These are phyloP conservation scores for Hymenoscyphus fructigenus DNA, from an alignment of 2,329 filamentous ascomycete species.

Conservation along the genomic window DNA sequence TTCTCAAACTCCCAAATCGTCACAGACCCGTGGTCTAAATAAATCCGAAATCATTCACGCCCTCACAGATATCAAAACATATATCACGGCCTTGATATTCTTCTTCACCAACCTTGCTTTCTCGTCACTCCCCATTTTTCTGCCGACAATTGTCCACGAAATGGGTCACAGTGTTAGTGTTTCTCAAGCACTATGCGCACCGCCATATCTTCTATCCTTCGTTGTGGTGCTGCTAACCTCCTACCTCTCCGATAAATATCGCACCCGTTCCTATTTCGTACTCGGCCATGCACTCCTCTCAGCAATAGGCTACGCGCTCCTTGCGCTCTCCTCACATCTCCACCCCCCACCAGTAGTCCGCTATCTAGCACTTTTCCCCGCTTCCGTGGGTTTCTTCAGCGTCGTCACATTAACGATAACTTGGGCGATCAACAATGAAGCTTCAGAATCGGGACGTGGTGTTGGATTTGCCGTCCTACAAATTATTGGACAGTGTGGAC, in stretches of 20 bases:
- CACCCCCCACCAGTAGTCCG: constrained; percentile 50
- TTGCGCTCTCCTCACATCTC: constrained; percentile 57
- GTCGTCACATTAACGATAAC: constrained; percentile 82
- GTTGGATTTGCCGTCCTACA: constrained; percentile 80
- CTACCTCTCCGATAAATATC: constrained; percentile 66
- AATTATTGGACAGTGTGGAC: constrained; percentile 54
- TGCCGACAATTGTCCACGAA: constrained; percentile 74
- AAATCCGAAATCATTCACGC: constrained; percentile 57
- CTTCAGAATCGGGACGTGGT: constrained; percentile 65
- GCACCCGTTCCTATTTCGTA: constrained; percentile 63
- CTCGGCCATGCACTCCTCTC: constrained; percentile 69
- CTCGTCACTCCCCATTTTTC: constrained; percentile 81
- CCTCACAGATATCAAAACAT: constrained; percentile 66
- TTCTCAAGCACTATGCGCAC: constrained; percentile 76
- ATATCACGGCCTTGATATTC: constrained; percentile 79
- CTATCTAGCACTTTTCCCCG: constrained; percentile 77
- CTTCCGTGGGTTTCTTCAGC: constrained; percentile 77
- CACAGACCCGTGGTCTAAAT: constrained; percentile 43
- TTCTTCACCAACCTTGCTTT: constrained; percentile 88
- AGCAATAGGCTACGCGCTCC: constrained; percentile 56
- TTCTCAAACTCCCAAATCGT: constrained; percentile 21
- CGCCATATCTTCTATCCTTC: constrained; percentile 79
- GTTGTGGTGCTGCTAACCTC: constrained; percentile 69
- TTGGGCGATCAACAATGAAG: constrained; percentile 87
- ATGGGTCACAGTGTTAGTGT: constrained; percentile 70